phyloP scores from a whole-genome alignment of 768 basidiomycete species.

The Macrolepiota albuminosa region DNA sequence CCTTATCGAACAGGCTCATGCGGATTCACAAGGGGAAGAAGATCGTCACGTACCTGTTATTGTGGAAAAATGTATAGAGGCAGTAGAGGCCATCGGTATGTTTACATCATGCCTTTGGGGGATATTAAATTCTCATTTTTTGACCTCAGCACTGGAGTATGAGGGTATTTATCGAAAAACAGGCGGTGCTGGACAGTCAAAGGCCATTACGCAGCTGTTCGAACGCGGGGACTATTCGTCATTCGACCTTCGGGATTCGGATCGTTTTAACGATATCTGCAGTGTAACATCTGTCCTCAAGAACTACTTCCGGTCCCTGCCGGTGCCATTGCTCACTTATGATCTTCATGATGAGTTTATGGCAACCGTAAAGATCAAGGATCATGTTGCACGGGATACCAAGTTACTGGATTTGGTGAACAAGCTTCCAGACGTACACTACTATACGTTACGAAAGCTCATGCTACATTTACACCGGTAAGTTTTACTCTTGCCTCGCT shows the following conservation, averaged over 20 bases:
- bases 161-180: conserved; percentile 99
- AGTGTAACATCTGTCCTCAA: conserved; percentile 96
- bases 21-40: conserved; percentile 55
- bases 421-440: conserved; percentile 83
- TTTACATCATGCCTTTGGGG: not conserved
- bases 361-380: conserved; percentile 64
- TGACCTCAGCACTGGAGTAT: conserved; percentile 73
- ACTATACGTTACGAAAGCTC: conserved; percentile 72
- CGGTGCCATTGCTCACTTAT: conserved; percentile 86
- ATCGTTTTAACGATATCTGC: conserved; percentile 95
- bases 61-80: conserved; percentile 93
- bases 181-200: conserved; percentile 88
- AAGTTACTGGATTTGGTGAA: conserved; percentile 65
- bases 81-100: conserved; percentile 84
- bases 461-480: conserved; percentile 88
- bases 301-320: conserved; percentile 91
- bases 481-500: conserved; percentile 21
- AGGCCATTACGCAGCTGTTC: conserved; percentile 90
- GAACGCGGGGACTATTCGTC: conserved; percentile 86
- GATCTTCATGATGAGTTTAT: conserved; percentile 91
- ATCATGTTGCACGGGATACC: conserved; percentile 51
- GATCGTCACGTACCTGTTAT: conserved; percentile 76
- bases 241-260: conserved; percentile 83
- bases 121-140: not conserved
- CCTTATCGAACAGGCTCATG: conserved; percentile 75